These are phyloP conservation scores for Bryum argenteum DNA, from an alignment of 225 moss, liverwort and hornwort species.

Conservation along the genomic window DNA sequence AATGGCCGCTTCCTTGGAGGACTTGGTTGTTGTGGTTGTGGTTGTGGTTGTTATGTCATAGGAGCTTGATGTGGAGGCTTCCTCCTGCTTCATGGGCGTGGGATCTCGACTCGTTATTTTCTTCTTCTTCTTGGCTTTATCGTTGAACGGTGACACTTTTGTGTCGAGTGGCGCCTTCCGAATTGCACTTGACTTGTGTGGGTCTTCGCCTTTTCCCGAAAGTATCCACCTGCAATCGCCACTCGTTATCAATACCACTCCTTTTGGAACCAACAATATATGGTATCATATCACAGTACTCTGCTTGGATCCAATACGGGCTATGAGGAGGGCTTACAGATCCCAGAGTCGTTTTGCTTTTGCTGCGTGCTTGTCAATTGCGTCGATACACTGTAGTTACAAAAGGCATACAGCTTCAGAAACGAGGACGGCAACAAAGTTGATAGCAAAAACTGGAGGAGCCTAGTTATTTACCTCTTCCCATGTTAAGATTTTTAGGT, in stretches of 20 bases:
- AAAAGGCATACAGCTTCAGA: conserved; percentile 9
- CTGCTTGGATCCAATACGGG: too few species aligned
- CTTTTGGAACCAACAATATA: too few species aligned
- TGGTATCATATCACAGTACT: too few species aligned
- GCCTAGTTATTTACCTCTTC: conserved; percentile 44
- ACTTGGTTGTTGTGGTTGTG: neutral
- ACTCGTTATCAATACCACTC: too few species aligned
- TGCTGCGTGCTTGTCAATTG: conserved; percentile 57
- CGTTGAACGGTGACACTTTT: conserved; percentile 26
- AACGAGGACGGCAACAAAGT: neutral
- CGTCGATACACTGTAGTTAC: conserved; percentile 56
- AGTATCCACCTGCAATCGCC: conserved; percentile 84
- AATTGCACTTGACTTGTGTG: conserved; percentile 41
- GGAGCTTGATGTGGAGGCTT: conserved; percentile 19
- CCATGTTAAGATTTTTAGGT: conserved; percentile 51
- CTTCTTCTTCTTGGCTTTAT: conserved; percentile 44
- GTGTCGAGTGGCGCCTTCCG: conserved; percentile 56
- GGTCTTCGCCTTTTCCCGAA: conserved; percentile 57
- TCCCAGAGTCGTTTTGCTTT: conserved; percentile 66
- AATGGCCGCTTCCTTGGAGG: neutral
- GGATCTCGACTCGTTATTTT: conserved; percentile 25
- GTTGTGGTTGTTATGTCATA: neutral
- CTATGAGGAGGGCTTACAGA: conserved; percentile 48
- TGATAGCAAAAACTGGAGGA: neutral
- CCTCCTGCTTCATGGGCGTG: neutral